Conservation (phyloP, 371 early-diverging fungal species). For the Rhizomucor miehei region DNA sequence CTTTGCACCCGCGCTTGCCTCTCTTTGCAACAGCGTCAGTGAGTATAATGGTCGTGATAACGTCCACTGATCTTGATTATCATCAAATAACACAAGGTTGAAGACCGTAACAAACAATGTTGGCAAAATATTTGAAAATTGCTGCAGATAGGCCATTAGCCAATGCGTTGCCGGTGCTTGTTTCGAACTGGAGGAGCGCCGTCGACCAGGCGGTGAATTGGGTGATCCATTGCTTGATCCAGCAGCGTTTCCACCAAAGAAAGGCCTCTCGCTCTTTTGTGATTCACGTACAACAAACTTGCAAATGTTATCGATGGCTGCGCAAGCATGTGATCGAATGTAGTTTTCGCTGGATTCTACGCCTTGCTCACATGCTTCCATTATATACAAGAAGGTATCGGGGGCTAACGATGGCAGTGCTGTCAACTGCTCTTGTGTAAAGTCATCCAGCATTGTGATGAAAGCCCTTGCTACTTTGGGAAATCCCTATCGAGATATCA, state of each 20-base stretch:
- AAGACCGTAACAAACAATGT: slow-evolving; percentile 64
- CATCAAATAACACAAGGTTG: slow-evolving; percentile 77
- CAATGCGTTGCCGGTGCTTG: slow-evolving; percentile 34
- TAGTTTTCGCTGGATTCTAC: slow-evolving; percentile 50
- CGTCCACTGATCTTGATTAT: slow-evolving; percentile 78
- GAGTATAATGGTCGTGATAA: slow-evolving; percentile 80
- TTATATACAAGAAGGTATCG: slow-evolving; percentile 55
- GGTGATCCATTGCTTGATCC: not conserved
- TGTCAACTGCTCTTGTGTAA: slow-evolving; percentile 65
- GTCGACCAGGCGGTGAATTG: slow-evolving; percentile 10
- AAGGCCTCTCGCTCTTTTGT: slow-evolving; percentile 34
- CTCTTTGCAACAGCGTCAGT: slow-evolving; percentile 71
- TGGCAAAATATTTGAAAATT: slow-evolving; percentile 58
- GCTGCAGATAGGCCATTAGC: slow-evolving; percentile 53
- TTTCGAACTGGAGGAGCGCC: slow-evolving; percentile 10
- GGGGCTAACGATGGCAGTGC: slow-evolving; percentile 51
- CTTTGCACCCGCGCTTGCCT: slow-evolving; percentile 38
- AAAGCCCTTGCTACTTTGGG: slow-evolving; percentile 63
- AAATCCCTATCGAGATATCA: slow-evolving; percentile 42
- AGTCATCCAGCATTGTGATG: slow-evolving; percentile 62
- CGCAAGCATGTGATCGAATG: slow-evolving; percentile 68
- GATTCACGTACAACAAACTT: slow-evolving; percentile 70
- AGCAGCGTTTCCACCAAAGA: not conserved
- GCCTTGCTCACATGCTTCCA: slow-evolving; percentile 62
- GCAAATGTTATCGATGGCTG: slow-evolving; percentile 68